Conservation (phyloP, 140 eudicot species). For the Oenanthe javanica region DNA sequence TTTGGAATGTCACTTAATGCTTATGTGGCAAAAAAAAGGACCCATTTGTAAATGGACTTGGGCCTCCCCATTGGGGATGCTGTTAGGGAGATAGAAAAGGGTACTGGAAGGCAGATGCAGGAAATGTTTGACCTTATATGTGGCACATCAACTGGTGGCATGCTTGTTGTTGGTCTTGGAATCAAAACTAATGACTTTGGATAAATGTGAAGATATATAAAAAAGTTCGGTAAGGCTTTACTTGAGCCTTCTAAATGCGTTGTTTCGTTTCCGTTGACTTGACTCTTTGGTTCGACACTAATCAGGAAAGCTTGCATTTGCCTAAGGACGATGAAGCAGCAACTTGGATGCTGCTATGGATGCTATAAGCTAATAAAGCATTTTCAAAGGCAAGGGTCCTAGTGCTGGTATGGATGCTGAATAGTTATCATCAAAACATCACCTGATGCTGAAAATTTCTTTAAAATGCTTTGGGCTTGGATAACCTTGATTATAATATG, state of each 20-base stretch:
- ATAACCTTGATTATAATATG: constrained; percentile 75
- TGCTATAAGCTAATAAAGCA: too few relatives aligned
- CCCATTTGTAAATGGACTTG: too few relatives aligned
- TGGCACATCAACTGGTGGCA: constrained; percentile 99
- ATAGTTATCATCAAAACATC: constrained; percentile 4
- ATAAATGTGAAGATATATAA: constrained; percentile 94
- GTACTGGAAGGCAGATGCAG: constrained; percentile 88
- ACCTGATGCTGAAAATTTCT: constrained; percentile 13
- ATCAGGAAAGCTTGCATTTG: constrained; percentile 87
- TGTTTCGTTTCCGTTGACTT: background rate
- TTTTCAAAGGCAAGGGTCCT: constrained; percentile 38
- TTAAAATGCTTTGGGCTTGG: background rate
- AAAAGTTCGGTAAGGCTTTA: constrained; percentile 68
- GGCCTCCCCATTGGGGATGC: too few relatives aligned
- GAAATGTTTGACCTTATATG: constrained; percentile 98
- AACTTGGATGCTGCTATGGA: constrained; percentile 42
- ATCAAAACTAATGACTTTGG: constrained; percentile 79
- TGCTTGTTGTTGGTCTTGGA: constrained; percentile 99
- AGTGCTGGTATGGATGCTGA: constrained; percentile 29
- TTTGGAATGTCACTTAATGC: too few relatives aligned
- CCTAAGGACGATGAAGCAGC: constrained; percentile 98
- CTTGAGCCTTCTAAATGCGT: background rate
- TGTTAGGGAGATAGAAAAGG: constrained; percentile 76
- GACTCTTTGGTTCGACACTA: constrained; percentile 10
- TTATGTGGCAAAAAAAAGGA: too few relatives aligned